Base-by-base conservation (phyloP, 352 stramenopile species). In the Thalassiosira allenii region DNA sequence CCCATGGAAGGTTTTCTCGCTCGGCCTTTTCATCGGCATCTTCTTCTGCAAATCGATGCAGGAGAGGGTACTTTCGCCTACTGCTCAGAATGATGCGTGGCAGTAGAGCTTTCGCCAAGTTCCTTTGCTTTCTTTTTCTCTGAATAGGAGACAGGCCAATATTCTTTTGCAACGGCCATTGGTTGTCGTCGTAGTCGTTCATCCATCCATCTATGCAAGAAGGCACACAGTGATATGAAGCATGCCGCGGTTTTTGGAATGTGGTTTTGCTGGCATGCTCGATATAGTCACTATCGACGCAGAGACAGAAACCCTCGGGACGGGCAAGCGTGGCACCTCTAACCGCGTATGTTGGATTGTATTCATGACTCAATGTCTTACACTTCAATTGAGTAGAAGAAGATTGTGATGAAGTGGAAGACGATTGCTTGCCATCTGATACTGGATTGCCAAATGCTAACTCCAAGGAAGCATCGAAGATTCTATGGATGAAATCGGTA, bases 261-360 rank as follows among this genome's bases (percentile, higher is more conserved):
- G 22, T 57, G 0, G 52, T 25, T 25, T 51, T 64, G 49, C 30
- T 29, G 6, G 62, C 25, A 57, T 57, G 37, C 22, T 72, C 49
- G 52, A 71, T 58, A 33, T 49, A 68, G 52, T 85, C 65, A 37
- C 69, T 33, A 53, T 91, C 82, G 58, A 86, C 73, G 43, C 85
- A 91, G 14, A 91, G 37, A 61, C 86, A 93, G 61, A 87, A 93
- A 43, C 88, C 83, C 66, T 93, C 86, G n/a, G 86, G 79, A 17
- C 84, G 72, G 49, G 89, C 89, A 43, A 89, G 51, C 8, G 75
- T 84, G 29, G 86, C 76, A 41, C 89, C 89, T 40, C 89, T 73
- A 27, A 93, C 89, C 47, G 81, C 76, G 72, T 82, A 85, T 27
- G 86, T 89, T 44, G 81, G 78, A 43, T 86, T 69, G 40, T 75